These are phyloP conservation scores for Eleusine coracana DNA, from an alignment of 176 grass and related monocot genomes.

Conservation along the genomic window DNA sequence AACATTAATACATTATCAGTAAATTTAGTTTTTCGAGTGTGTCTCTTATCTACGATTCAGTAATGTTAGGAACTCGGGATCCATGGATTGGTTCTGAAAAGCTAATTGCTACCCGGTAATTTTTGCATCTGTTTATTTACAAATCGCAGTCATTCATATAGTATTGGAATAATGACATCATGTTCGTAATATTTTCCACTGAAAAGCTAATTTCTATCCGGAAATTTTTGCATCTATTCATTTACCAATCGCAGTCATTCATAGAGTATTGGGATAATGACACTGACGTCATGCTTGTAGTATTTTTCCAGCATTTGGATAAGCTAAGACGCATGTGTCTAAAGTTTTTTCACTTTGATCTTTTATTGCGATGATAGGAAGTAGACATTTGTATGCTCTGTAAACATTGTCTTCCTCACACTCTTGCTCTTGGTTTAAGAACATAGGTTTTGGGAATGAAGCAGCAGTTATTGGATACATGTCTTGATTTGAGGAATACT, in stretches of 20 bases:
- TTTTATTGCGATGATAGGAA: conserved; percentile 1
- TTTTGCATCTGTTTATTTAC: not conserved
- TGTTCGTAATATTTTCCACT: not conserved
- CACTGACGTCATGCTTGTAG: not conserved
- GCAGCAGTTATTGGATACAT: not conserved
- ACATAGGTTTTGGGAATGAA: not conserved
- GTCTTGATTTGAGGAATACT: not conserved
- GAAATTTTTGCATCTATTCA: not conserved
- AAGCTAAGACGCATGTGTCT: too few relatives aligned
- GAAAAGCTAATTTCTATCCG: not conserved
- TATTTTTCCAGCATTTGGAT: not conserved
- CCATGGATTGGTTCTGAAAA: not conserved
- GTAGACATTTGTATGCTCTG: not conserved
- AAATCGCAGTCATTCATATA: not conserved
- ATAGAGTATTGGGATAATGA: not conserved
- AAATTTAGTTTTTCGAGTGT: not conserved
- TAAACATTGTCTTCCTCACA: not conserved
- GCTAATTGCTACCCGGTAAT: not conserved
- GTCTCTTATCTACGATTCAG: not conserved
- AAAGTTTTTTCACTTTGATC: not conserved
- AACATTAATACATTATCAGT: not conserved
- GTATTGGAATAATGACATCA: not conserved
- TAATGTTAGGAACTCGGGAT: not conserved
- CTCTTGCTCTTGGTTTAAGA: not conserved
- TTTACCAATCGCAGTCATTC: not conserved